phyloP scores from a whole-genome alignment of 2,329 filamentous ascomycete genomes.

The Ceratocystis lukuohia region DNA sequence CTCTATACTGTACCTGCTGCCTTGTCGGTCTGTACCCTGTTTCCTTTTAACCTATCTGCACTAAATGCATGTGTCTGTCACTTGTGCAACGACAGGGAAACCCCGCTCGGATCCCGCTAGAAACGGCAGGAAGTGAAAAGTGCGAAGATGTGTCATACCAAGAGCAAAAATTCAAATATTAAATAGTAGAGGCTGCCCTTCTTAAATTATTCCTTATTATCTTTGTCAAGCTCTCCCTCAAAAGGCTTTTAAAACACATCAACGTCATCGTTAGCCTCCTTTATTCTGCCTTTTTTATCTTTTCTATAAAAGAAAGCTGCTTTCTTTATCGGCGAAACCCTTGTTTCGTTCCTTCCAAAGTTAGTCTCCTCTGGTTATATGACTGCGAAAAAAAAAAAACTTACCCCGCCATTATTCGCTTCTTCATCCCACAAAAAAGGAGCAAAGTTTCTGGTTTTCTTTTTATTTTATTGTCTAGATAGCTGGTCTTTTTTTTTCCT shows the following conservation, averaged over 20 bases:
- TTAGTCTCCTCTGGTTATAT: conserved; percentile 11
- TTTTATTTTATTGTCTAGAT: not conserved
- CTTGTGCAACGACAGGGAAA: not conserved
- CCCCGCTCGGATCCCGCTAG: not conserved
- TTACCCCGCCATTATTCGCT: conserved; percentile 18
- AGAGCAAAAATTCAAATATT: not conserved
- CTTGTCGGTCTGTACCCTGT: not conserved
- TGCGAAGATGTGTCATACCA: not conserved
- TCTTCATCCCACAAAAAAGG: conserved; percentile 16
- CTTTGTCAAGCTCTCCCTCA: not conserved
- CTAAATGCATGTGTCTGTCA: not conserved
- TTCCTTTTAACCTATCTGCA: not conserved
- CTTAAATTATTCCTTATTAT: not conserved
- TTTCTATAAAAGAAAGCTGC: no score
- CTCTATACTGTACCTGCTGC: not conserved
- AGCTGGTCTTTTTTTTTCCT: no score
- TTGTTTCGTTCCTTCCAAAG: conserved; percentile 5
- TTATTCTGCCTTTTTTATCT: not conserved
- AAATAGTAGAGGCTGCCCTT: not conserved
- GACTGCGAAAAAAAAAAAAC: conserved; percentile 14
- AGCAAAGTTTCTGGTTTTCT: conserved; percentile 7
- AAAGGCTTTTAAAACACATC: not conserved
- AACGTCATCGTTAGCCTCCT: not conserved
- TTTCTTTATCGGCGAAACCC: not conserved
- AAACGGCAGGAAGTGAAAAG: conserved; percentile 4